Evolutionary conservation across 1,139 yeast species (phyloP), one percentile per base, ranked within the genome.

Genomic region (Geotrichum aggregatum): DNA sequence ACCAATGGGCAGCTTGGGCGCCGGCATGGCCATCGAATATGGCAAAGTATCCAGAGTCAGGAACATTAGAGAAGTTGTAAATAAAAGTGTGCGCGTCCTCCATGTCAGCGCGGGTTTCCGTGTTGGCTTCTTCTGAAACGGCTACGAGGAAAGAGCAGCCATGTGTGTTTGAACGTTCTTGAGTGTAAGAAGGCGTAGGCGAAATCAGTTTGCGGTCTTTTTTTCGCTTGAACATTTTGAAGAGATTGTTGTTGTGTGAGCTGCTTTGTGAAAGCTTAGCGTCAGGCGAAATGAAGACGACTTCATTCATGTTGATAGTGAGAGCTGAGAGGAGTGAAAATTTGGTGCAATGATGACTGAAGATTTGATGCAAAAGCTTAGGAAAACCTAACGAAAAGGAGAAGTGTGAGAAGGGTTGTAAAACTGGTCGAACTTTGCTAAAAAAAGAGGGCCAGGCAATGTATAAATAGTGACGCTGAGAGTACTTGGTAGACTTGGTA

Each of bases 21-120:
- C 99, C 99, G 1, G 98, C 98, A 70, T 92, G 99, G 11, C 99
- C 99, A 69, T 92, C 99, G 69, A 89, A 92, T 3, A 92, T 78
- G 14, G 95, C 98, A 76, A 92, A 91, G 67, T 87, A 92, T 1
- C 97, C 98, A 84, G 96, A 86, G 66, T 91, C 98, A 19, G 84
- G 76, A 52, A 86, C 70, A 61, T 87, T 95, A 28, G 92, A 94
- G 72, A 86, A 92, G 70, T 92, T 89, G 61, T 95, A 92, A 43
- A 89, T 88, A 64, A 86, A 88, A 0, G 95, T 87, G 67, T 92
- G 98, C 8, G 94, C 95, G 67, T 92, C 99, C 66, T 92, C 99
- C 99, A 92, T 92, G 16, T 7, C 82, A 54, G 86, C 79, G 56
- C 98, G 76, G 66, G 83, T 91, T 57, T 86, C 80, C 21, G 80